Base-by-base conservation (phyloP, 2,329 filamentous ascomycete species). In the Colletotrichum costaricense region DNA sequence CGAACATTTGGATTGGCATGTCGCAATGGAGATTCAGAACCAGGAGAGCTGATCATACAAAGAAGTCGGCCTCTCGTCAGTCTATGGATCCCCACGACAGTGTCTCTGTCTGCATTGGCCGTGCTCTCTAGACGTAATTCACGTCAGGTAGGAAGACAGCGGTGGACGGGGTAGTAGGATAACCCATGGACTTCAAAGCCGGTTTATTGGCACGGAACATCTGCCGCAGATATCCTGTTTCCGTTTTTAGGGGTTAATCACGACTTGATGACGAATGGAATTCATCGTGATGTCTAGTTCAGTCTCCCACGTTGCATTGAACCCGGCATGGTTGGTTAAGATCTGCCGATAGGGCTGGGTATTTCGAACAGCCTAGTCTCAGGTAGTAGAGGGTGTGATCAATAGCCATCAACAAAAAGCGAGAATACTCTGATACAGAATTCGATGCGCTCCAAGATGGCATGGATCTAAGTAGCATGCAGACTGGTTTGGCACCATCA, bases 121-220 rank as follows among this genome's bases (percentile, higher is more conserved):
- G 33, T 35, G 3, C 33, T 12, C 33, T 12, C 1, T 12, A 12
- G 33, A 35, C 1, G 3, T 35, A 12, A 11, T 5, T 35, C 4
- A 12, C 33, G 33, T 5, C 11, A 35, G 33, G 33, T 35, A 35
- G 11, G 33, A 12, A 12, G 33, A 35, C 33, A 5, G 1, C 4
- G 1, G 11, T 35, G 33, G 33, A 35, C 33, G 33, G 11, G 33
- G 11, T 12, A 35, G 11, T 12, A 35, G 33, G 4, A 12, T 12
- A 35, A 35, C 11, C 0, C 11, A 35, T 12, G 8, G 6, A 49
- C 4, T 8, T n/a, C 3, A 3, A n/a, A n/a, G 19, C 42, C 19
- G 7, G 42, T 9, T 1, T 0, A n/a, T n/a, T 49, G 19, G 7
- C 0, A n/a, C 42, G 19, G 42, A 11, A 4, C 2, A 4, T 7